Conservation (phyloP, 768 basidiomycete species). For the Rhizopogon vinicolor region DNA sequence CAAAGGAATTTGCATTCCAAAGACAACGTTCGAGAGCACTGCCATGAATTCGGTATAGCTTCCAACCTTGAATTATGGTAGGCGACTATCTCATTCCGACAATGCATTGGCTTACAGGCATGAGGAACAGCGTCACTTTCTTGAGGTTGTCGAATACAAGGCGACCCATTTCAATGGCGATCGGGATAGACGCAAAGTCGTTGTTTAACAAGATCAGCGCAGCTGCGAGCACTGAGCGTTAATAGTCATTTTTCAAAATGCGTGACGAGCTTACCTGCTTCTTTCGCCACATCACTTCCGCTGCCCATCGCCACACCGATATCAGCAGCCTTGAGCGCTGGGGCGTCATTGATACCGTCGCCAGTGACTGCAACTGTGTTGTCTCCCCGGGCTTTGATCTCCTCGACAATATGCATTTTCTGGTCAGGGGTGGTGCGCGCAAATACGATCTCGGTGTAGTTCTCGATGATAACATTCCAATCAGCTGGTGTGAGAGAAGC, state of each 20-base stretch:
- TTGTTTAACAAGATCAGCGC: slow-evolving; percentile 52
- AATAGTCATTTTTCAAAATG: neutral
- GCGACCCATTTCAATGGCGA: slow-evolving; percentile 56
- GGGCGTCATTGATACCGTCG: slow-evolving; percentile 54
- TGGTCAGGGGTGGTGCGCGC: slow-evolving; percentile 54
- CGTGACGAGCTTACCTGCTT: slow-evolving; percentile 37
- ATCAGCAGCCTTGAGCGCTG: slow-evolving; percentile 47
- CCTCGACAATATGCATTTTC: slow-evolving; percentile 53
- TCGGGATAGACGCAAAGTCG: slow-evolving; percentile 53
- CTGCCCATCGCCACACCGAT: slow-evolving; percentile 52
- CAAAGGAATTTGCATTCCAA: slow-evolving; percentile 56
- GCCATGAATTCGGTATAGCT: slow-evolving; percentile 57
- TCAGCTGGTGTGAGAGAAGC: slow-evolving; percentile 29
- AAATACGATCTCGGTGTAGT: slow-evolving; percentile 43
- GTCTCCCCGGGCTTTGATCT: slow-evolving; percentile 42
- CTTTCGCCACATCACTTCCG: slow-evolving; percentile 50
- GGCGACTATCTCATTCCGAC: slow-evolving; percentile 1
- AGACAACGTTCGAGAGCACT: slow-evolving; percentile 50
- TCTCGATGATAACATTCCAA: slow-evolving; percentile 36
- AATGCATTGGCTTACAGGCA: slow-evolving; percentile 29
- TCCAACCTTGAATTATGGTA: slow-evolving; percentile 30
- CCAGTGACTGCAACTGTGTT: slow-evolving; percentile 51
- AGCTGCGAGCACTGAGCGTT: slow-evolving; percentile 16
- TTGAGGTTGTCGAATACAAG: slow-evolving; percentile 56
- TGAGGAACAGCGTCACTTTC: slow-evolving; percentile 42